Percentiles rank a stretch among this genome's conserved stretches.
phyloP scores from a whole-genome alignment of 2,329 filamentous ascomycete genomes.

The Shiraia bambusicola region DNA sequence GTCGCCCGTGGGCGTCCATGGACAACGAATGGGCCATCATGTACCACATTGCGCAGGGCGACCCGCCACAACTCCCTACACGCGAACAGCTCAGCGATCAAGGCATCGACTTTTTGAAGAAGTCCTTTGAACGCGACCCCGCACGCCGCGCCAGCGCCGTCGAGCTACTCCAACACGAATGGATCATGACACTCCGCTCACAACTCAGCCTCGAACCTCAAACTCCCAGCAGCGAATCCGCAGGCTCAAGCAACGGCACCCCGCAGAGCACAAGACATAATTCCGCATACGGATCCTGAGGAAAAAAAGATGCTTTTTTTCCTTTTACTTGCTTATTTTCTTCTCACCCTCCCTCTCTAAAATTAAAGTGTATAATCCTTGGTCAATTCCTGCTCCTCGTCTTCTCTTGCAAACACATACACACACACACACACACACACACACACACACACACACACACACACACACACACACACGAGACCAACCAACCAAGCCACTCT shows the following conservation, averaged over 20 bases:
- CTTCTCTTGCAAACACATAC: neutral
- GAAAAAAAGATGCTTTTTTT: too few relatives aligned
- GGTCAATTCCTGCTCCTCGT: neutral
- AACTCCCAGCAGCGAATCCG: conserved; percentile 44
- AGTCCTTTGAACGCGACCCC: conserved; percentile 85
- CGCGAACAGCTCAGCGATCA: conserved; percentile 78
- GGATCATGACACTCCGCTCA: conserved; percentile 61
- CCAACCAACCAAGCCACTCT: too few relatives aligned
- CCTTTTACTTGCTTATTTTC: too few relatives aligned
- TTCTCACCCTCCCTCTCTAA: neutral
- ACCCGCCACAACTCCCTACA: conserved; percentile 81
- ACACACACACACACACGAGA: too few relatives aligned
- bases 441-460: too few relatives aligned
- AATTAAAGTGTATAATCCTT: neutral
- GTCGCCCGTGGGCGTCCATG: conserved; percentile 89
- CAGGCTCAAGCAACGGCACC: conserved; percentile 14
- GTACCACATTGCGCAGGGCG: conserved; percentile 99
- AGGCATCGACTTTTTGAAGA: conserved; percentile 84
- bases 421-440: neutral
- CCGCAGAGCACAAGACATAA: conserved; percentile 37
- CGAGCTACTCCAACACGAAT: conserved; percentile 91
- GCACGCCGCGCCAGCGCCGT: conserved; percentile 75
- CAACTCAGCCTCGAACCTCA: conserved; percentile 51
- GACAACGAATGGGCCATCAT: conserved; percentile 99
- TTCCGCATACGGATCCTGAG: conserved; percentile 34